A percentile compares a stretch with the other conserved stretches of the same genome.
Conservation (phyloP, 371 early-diverging fungal genomes). For the Zychaea mexicana region DNA sequence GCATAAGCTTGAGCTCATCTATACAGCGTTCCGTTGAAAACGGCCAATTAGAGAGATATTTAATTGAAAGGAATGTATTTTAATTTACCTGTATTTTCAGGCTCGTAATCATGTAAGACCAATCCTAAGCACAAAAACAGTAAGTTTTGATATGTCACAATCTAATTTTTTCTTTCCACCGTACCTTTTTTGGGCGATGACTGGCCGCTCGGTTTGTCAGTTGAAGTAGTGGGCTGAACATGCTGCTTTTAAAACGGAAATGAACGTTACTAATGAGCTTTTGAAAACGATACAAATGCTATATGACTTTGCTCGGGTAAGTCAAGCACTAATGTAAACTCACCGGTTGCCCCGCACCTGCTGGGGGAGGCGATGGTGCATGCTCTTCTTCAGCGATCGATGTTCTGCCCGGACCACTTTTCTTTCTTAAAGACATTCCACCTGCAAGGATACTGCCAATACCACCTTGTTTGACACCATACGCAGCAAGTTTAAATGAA, state of each 20-base stretch:
- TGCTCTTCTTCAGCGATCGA: slow-evolving; percentile 8
- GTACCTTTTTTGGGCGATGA: slow-evolving; percentile 9
- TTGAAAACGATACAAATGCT: background rate
- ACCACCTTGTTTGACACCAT: slow-evolving; percentile 82
- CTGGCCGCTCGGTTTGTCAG: background rate
- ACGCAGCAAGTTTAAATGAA: slow-evolving; percentile 63
- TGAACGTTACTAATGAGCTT: background rate
- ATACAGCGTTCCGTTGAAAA: too few species aligned
- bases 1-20: slow-evolving; percentile 56
- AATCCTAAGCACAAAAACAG: slow-evolving; percentile 26
- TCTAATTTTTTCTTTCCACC: background rate
- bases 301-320: background rate
- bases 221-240: background rate
- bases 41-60: too few species aligned
- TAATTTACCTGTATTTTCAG: slow-evolving; percentile 53
- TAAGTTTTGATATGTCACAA: background rate
- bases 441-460: slow-evolving; percentile 79
- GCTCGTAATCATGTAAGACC: slow-evolving; percentile 59
- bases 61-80: too few species aligned
- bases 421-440: slow-evolving; percentile 44
- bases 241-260: too few species aligned
- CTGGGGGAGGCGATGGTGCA: background rate
- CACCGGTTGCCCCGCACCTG: background rate
- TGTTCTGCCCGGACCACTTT: slow-evolving; percentile 8
- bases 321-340: background rate